Evolutionary conservation across 192 early-diverging fungal species (phyloP), one percentile per base, ranked within the genome.

Genomic region (Coemansia sp.): DNA sequence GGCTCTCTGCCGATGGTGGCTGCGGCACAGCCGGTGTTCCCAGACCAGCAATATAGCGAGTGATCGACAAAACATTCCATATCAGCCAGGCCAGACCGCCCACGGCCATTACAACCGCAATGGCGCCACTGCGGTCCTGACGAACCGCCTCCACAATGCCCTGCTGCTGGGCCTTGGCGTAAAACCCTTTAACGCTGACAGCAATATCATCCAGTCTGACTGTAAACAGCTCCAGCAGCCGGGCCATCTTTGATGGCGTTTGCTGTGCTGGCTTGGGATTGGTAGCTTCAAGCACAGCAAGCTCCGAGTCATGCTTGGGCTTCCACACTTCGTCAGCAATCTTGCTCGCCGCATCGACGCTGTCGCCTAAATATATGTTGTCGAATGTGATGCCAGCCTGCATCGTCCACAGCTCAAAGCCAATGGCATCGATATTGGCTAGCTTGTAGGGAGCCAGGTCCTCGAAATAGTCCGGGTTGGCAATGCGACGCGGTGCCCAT

Each of bases 391-490:
- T 92, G 23, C 82, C 79, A 53, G 87, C 74, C 77, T 92, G 90
- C 89, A 96, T 94, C 40, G 89, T 91, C 92, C 92, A 96, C 56
- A 96, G 73, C 74, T 96, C 94, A 57, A 94, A 93, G 9, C 94
- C 94, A 57, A 93, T 78, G 28, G 86, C 91, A 53, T 53, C 80
- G 55, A 95, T 93, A 58, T 83, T 83, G 36, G 83, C 84, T 53
- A 94, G 86, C 73, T 89, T 87, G 64, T 87, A 83, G 16, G 88
- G 88, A 39, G 71, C 64, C 49, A 74, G 68, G 62, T 96, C 94
- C 64, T 94, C 90, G 69, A 87, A 92, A 68, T 81, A 96, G 28
- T 75, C 74, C 0, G 94, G 91, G 79, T 96, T 96, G 65, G 76
- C 52, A 46, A 96, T 94, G 80, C 87, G 87, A 53, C 85, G 81